Evolutionary conservation across 108 stramenopile species (phyloP).

Genomic region (Schizochytrium sp.): DNA sequence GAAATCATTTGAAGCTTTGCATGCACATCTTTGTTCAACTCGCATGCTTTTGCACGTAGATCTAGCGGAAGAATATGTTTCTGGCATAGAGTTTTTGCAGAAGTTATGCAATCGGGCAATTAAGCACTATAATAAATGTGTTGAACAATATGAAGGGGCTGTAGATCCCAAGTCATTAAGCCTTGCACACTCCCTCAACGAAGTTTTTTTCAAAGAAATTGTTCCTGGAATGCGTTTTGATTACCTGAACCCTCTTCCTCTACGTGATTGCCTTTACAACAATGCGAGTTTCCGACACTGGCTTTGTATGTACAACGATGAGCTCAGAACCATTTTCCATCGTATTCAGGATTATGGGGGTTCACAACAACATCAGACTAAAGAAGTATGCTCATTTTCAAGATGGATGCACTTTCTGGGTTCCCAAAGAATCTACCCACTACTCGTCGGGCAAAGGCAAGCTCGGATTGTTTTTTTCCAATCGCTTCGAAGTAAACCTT

Average conservation of each 20-base stretch:
- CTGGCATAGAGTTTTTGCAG: not conserved
- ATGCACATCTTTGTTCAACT: not conserved
- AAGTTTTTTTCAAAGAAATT: not conserved
- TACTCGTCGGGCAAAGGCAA: too few relatives aligned
- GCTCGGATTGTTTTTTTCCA: too few relatives aligned
- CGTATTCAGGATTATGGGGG: not conserved
- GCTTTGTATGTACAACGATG: not conserved
- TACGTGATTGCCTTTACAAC: too few relatives aligned
- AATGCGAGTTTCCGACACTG: not conserved
- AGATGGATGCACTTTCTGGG: not conserved
- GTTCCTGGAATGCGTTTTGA: not conserved
- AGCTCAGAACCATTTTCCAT: not conserved
- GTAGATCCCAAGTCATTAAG: not conserved
- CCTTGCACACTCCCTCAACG: not conserved
- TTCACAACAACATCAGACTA: not conserved
- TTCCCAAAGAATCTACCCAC: not conserved
- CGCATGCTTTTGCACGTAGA: not conserved
- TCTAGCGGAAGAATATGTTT: not conserved
- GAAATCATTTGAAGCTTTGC: not conserved
- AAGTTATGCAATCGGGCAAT: not conserved
- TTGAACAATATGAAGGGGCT: not conserved
- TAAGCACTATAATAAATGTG: not conserved
- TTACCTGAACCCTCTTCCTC: not conserved
- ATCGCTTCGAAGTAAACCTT: too few relatives aligned
- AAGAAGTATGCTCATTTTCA: not conserved